Base-by-base conservation (phyloP, 176 grass and related monocot species). In the Triticum dicoccoides region DNA sequence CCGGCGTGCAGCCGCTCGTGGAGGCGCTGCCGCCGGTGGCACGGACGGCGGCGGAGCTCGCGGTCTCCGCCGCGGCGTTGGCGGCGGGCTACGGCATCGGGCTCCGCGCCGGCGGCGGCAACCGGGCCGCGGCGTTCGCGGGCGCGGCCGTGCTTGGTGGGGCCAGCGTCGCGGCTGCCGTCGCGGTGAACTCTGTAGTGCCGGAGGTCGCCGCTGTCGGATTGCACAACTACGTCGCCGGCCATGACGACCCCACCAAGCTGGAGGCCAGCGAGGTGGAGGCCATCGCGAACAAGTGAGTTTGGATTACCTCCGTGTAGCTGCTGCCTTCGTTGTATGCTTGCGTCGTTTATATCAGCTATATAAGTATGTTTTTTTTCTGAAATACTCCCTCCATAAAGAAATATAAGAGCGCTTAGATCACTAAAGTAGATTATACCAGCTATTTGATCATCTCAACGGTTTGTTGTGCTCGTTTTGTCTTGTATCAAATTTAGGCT, bases 191-290 rank as follows among this genome's bases (percentile, higher is more conserved):
- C 85, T 88, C 92, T 20, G 87, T 92, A 3, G 92, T 94, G 9
- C 97, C 94, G 0, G 94, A 96, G 81, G 94, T 96, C 70, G 97
- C 97, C 0, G 92, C 97, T 6, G 87, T 88, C 1, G 95, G 83
- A 17, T 85, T 99, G 78, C 92, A 97, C 87, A 97, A 99, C 90
- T 93, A 94, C 71, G 89, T 99, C 5, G 84, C 90, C 20, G 85
- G 90, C 21, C 87, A 88, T 52, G 94, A 94, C 41, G 90, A 99
- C 65, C 97, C 94, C 30, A 83, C 82, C 42, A 86, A 83, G 20
- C 88, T 99, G 21, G 90, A 89, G 11, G 78, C 27, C 12, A 91
- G 65, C n/a, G 94, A 96, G 66, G 89, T 99, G 10, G 92, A 94
- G 79, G 92, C 93, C 34, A 86, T 99, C 61, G 90, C 87, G 1